Percentiles rank a stretch among this genome's conserved stretches.
Conservation (phyloP, 2,329 filamentous ascomycete species). For the Alternaria gaisen region DNA sequence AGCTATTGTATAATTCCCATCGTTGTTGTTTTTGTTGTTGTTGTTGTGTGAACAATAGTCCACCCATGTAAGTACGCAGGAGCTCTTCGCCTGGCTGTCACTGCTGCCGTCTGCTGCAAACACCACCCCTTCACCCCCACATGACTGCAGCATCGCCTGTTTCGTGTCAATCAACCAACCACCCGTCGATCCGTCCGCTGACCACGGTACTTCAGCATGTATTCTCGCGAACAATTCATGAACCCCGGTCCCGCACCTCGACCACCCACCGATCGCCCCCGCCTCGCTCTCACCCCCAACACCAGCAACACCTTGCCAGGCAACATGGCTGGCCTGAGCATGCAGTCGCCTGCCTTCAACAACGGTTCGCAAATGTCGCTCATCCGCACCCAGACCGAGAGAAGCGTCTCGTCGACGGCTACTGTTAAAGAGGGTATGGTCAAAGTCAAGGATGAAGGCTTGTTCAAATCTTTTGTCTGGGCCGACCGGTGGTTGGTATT, state of each 20-base stretch:
- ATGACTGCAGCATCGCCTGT: conserved; percentile 6
- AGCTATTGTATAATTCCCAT: conserved; percentile 13
- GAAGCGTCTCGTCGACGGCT: conserved; percentile 43
- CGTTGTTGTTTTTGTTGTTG: conserved; percentile 10
- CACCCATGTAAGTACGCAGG: conserved; percentile 36
- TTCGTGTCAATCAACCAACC: background rate
- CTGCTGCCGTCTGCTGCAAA: conserved; percentile 1
- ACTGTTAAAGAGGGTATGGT: conserved; percentile 74
- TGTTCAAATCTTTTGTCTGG: conserved; percentile 83
- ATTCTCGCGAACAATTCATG: conserved; percentile 80
- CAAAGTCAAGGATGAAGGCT: conserved; percentile 88
- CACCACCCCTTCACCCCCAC: background rate
- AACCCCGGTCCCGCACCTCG: conserved; percentile 94
- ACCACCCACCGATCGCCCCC: conserved; percentile 83
- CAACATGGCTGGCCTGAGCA: conserved; percentile 80
- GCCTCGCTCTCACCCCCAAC: conserved; percentile 80
- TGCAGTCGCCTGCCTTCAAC: conserved; percentile 66
- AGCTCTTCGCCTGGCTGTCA: conserved; percentile 7
- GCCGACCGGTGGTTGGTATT: conserved; percentile 92
- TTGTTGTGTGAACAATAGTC: conserved; percentile 30
- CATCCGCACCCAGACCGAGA: conserved; percentile 53
- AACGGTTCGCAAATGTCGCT: conserved; percentile 53
- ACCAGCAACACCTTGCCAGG: conserved; percentile 72
- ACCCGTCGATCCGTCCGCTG: conserved; percentile 14
- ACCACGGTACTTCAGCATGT: conserved; percentile 58